phyloP scores from a whole-genome alignment of 2,329 filamentous ascomycete genomes.

The Paradendryphiella salina region DNA sequence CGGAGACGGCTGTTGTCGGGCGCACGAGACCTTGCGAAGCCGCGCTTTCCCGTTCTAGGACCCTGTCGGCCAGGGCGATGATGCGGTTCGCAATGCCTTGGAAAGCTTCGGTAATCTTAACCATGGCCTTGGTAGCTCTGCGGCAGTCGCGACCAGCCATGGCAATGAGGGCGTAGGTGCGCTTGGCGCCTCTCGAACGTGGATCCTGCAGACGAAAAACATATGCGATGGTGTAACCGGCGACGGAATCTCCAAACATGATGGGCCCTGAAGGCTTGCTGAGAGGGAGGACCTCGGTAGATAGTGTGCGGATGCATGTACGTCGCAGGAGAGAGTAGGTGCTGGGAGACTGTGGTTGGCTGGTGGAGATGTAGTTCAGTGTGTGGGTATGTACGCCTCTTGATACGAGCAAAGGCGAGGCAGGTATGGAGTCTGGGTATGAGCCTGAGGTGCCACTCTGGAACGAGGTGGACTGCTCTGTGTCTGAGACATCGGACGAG shows the following conservation, averaged over 20 bases:
- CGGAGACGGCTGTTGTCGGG: constrained; percentile 36
- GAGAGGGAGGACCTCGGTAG: constrained; percentile 59
- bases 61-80: constrained; percentile 48
- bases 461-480: constrained; percentile 45
- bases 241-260: constrained; percentile 59
- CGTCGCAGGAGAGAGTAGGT: constrained; percentile 60
- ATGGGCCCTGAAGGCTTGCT: constrained; percentile 61
- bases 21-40: constrained; percentile 27
- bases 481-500: constrained; percentile 45
- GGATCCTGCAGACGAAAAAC: constrained; percentile 63
- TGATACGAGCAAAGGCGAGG: constrained; percentile 51
- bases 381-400: constrained; percentile 56
- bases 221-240: constrained; percentile 63
- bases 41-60: constrained; percentile 44
- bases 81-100: constrained; percentile 59
- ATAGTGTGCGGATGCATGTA: constrained; percentile 61
- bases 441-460: constrained; percentile 38
- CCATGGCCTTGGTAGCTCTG: constrained; percentile 50
- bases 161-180: constrained; percentile 61
- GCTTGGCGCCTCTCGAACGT: constrained; percentile 59
- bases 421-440: constrained; percentile 42
- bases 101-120: constrained; percentile 52
- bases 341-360: constrained; percentile 57
- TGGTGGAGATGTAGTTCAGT: constrained; percentile 61
- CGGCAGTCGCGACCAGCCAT: constrained; percentile 61